Base-by-base conservation (phyloP, 2,329 filamentous ascomycete genomes). In the Fulvia fulva region DNA sequence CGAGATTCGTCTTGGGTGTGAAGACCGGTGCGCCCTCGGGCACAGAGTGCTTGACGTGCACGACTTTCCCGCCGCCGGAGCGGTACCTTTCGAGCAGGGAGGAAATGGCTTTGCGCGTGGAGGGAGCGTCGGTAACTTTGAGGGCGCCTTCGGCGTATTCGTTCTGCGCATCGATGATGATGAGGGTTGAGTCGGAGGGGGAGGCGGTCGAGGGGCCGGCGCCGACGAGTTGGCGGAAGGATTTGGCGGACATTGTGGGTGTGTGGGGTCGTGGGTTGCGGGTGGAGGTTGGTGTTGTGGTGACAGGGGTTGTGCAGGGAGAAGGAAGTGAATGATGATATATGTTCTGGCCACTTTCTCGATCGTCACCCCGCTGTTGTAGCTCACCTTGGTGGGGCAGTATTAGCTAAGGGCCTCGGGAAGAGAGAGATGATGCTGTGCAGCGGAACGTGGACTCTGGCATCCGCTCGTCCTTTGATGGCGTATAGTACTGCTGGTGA, bases 91-190 rank as follows among this genome's bases (percentile, higher is more conserved):
- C 70, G 0, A 89, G 76, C 0, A 89, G 75, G 0, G 73, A 67
- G 0, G 78, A 74, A 58, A 88, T 89, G 12, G 76, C 81, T 30
- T 79, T 78, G 60, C 85, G 80, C 5, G 82, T 83, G 3, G 75
- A 61, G 0, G 75, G 67, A 0, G 86, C 78, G 59, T 86, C 79
- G 43, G 77, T 74, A 32, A 85, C 81, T 22, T 80, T 77, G 0
- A 89, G 78, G 4, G 78, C 74, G 49, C 86, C 87, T 1, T 77
- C 72, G 11, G 81, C 81, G 62, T 86, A 88, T 73, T 89, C 87
- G 68, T 88, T 88, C 67, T 89, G 87, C 1, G 86, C 86, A 68
- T 89, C 86, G 67, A 88, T 85, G 71, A 89, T 87, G 65, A 89
- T 73, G 46, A 89, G 78, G 1, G 81, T 80, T 62, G 81, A 84